Evolutionary conservation across 768 basidiomycete species (phyloP), one percentile per base, ranked within the genome.

Genomic region (Kwoniella europaea): DNA sequence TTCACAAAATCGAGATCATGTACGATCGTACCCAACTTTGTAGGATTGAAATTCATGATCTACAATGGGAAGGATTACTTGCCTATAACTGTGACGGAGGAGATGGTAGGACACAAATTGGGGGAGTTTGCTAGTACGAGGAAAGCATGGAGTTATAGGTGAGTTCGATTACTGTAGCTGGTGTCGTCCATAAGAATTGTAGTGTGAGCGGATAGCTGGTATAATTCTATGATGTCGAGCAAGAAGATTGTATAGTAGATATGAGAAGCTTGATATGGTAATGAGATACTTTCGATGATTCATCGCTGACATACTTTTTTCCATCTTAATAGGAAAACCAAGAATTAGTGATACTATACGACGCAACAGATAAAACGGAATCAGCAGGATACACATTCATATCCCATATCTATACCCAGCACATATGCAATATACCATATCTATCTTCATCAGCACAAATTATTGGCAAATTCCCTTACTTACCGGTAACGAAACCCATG

Each of bases 81-180:
- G 4, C 94, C 94, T 0, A 91, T 99, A 52, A 84, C 87, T 55
- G 87, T 99, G 74, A 94, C 92, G 3, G 93, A 95, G 82, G 96
- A 98, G 83, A 98, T 98, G 96, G 93, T 99, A 1, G 96, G 96
- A 0, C 95, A 99, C 83, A 99, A 99, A 83, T 84, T 98, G 63
- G 96, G 96, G 64, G 94, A 98, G 86, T 98, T 98, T 83, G 86
- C 93, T 52, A 88, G 90, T 75, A 98, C 95, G 44, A 90, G 91
- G 85, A 94, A 93, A 84, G 88, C 88, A 65, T 95, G 94, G 83
- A 88, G 86, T 42, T 94, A 90, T 86, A 91, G 89, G 94, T 94
- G 81, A 81, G 92, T 89, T 57, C 4, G 44, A 5, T 16, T 2
- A 46, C 16, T 12, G 13, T 20, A n/a, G 55, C 10, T 20, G 18